Evolutionary conservation across 176 grass and related monocot genomes (phyloP).

Genomic region (Zizania latifolia): DNA sequence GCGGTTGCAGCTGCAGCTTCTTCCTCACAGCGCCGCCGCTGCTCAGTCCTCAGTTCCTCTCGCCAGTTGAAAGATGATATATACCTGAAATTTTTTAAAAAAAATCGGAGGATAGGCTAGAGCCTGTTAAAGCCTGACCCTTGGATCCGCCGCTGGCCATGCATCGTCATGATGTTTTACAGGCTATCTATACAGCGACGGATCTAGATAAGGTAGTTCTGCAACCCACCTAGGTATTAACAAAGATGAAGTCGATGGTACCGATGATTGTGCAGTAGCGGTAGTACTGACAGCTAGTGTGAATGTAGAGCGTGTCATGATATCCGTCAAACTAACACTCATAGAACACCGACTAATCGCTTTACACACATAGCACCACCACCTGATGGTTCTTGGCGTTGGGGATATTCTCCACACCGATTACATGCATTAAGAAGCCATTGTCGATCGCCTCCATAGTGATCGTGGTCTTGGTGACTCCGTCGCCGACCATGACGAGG

Average conservation of each 20-base stretch:
- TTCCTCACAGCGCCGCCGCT: too few species aligned
- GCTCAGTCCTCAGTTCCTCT: too few species aligned
- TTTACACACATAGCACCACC: slow-evolving; percentile 55
- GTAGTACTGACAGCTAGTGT: slow-evolving; percentile 62
- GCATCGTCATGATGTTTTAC: slow-evolving; percentile 66
- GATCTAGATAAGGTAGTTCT: slow-evolving; percentile 65
- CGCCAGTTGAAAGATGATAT: too few species aligned
- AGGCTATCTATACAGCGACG: slow-evolving; percentile 47
- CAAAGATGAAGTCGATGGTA: slow-evolving; percentile 90
- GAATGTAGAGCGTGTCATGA: slow-evolving; percentile 78
- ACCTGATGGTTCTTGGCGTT: slow-evolving; percentile 63
- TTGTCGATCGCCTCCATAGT: slow-evolving; percentile 57
- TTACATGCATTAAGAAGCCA: slow-evolving; percentile 54
- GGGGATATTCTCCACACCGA: slow-evolving; percentile 62
- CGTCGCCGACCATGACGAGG: slow-evolving; percentile 49
- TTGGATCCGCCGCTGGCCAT: too few species aligned
- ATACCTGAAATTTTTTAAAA: too few species aligned
- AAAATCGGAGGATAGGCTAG: too few species aligned
- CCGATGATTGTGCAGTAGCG: slow-evolving; percentile 58
- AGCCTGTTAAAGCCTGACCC: too few species aligned
- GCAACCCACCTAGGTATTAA: slow-evolving; percentile 50
- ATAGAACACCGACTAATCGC: slow-evolving; percentile 61
- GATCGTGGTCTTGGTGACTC: slow-evolving; percentile 41
- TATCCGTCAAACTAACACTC: slow-evolving; percentile 54
- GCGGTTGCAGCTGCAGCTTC: too few species aligned